These are phyloP conservation scores for Hyaloperonospora brassicae DNA, from an alignment of 352 stramenopile species.

Conservation along the genomic window DNA sequence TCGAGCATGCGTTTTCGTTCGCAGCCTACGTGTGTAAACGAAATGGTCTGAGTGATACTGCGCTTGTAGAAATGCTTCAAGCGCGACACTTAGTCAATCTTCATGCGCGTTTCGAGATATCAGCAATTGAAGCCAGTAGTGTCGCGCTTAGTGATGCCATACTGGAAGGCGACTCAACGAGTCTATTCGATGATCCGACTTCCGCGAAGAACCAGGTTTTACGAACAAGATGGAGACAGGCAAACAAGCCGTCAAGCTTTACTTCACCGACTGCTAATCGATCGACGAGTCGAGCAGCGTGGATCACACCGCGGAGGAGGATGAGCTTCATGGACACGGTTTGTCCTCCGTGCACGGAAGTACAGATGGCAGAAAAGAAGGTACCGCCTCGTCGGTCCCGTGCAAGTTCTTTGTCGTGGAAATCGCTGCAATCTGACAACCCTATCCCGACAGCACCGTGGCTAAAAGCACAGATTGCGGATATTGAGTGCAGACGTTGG, in stretches of 20 bases:
- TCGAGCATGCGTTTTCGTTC: conserved; percentile 80
- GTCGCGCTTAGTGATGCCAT: conserved; percentile 5
- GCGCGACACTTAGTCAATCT: conserved; percentile 71
- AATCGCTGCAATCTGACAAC: conserved; percentile 32
- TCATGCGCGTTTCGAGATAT: conserved; percentile 57
- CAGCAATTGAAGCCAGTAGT: conserved; percentile 25
- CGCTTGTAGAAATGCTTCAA: conserved; percentile 80
- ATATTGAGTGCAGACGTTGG: conserved; percentile 80
- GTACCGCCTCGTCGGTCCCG: conserved; percentile 17
- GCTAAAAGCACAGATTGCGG: conserved; percentile 75
- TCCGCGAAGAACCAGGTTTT: conserved; percentile 28
- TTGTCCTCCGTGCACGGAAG: conserved; percentile 14
- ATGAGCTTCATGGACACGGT: conserved; percentile 52
- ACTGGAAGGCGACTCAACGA: conserved; percentile 4
- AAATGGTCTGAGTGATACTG: conserved; percentile 72
- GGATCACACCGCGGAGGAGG: conserved; percentile 37
- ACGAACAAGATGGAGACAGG: conserved; percentile 15
- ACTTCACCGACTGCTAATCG: conserved; percentile 16
- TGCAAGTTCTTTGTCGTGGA: conserved; percentile 42
- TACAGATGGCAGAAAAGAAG: conserved; percentile 16
- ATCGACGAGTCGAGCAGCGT: conserved; percentile 17
- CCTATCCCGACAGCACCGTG: conserved; percentile 39
- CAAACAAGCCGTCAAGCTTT: conserved; percentile 16
- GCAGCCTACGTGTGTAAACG: conserved; percentile 79
- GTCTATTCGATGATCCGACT: conserved; percentile 10